Base-by-base conservation (phyloP, 257 asterid species). In the Plantago ovata region DNA sequence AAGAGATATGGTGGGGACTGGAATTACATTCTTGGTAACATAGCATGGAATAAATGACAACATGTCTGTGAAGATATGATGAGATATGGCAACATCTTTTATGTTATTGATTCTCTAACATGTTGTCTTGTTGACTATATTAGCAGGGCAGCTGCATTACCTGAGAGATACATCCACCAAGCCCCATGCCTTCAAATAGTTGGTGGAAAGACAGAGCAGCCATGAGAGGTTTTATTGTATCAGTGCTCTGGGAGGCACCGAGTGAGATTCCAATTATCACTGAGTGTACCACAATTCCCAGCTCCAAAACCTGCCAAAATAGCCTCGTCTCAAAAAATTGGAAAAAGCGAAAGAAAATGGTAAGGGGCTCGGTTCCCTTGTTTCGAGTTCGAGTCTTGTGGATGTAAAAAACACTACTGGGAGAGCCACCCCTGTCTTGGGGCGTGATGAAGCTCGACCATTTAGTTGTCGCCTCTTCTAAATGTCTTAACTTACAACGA, bases 101-200 rank as follows among this genome's bases (percentile, higher is more conserved):
- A 33, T 38, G 51, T 48, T 56, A 1, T 51, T 46, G 81, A 75
- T 68, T 77, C 79, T 56, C 12, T 15, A 58, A 47, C 32, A 1
- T 40, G 39, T 16, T 13, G 21, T 47, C 32, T 2, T 40, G 39
- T 16, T 13, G 21, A 54, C 65, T 66, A 70, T 62, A 66, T 66
- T 14, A 19, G 10, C 14, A 10, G 48, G 45, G 36, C 1, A 16
- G 22, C 43, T 33, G 32, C 19, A 44, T 10, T 67, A 82, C 86
- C 82, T 79, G 83, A 7, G 87, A 71, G 4, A 83, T 75, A 75
- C 92, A 80, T 44, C 92, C 87, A 33, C 92, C 92, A 59, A 83
- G 87, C 7, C 87, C 92, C 75, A 83, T 77, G 0, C 92, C 92
- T 18, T 80, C 92, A 58, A 80, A 83, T 67, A 83, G 71, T 45